A percentile compares a stretch with the other conserved stretches of the same genome.
These are phyloP conservation scores for Pseudopithomyces maydicus DNA, from an alignment of 2,329 filamentous ascomycete species.

Conservation along the genomic window DNA sequence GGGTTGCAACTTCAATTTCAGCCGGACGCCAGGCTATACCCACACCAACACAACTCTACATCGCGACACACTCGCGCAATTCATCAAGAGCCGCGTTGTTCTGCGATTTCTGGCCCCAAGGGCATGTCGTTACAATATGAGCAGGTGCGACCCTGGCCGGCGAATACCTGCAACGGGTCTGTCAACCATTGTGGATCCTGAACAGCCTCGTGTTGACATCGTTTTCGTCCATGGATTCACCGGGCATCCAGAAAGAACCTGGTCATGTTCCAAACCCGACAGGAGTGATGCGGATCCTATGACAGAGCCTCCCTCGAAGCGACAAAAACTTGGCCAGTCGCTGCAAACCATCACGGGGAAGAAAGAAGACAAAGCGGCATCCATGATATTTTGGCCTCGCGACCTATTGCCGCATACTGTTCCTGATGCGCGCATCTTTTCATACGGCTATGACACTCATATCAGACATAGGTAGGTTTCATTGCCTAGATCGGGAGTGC, in stretches of 20 bases:
- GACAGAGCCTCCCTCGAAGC: conserved; percentile 15
- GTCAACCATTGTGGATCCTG: conserved; percentile 14
- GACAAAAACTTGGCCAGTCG: conserved; percentile 10
- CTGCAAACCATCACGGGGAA: neutral
- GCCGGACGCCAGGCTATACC: neutral
- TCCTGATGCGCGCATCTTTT: conserved; percentile 14
- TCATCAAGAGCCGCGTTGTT: too few species aligned
- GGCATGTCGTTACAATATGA: neutral
- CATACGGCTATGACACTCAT: conserved; percentile 19
- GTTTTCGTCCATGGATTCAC: conserved; percentile 20
- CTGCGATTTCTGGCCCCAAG: neutral
- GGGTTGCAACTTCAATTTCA: neutral
- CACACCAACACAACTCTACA: neutral
- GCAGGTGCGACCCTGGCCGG: neutral
- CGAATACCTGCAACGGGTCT: conserved; percentile 15
- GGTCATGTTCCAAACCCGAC: conserved; percentile 12
- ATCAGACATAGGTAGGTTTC: conserved; percentile 10
- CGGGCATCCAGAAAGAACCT: conserved; percentile 16
- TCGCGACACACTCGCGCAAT: neutral
- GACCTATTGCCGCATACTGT: conserved; percentile 11
- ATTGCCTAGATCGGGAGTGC: neutral
- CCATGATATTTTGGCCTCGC: conserved; percentile 13
- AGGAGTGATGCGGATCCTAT: neutral
- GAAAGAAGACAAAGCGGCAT: neutral
- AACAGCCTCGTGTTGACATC: conserved; percentile 13